Evolutionary conservation across 2,329 filamentous ascomycete genomes (phyloP).

Genomic region (Endoconidiophora polonica): DNA sequence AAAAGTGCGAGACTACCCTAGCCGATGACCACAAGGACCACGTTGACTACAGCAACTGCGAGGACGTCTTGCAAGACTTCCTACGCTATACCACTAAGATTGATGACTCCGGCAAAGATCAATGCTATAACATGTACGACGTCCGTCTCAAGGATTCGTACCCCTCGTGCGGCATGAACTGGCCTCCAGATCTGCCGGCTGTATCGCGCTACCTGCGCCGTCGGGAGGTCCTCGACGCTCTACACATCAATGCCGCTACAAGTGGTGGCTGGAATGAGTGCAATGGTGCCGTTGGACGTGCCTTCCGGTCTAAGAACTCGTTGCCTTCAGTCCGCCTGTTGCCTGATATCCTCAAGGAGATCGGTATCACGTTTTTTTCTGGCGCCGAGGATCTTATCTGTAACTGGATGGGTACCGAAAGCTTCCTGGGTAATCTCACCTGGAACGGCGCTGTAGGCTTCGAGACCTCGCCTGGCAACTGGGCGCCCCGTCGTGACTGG

Average conservation of each 20-base stretch:
- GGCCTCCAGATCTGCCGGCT: slow-evolving; percentile 69
- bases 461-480: slow-evolving; percentile 69
- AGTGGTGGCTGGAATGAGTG: slow-evolving; percentile 86
- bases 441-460: slow-evolving; percentile 92
- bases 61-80: slow-evolving; percentile 57
- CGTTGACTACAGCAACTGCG: slow-evolving; percentile 57
- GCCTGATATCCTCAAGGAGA: slow-evolving; percentile 57
- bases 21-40: slow-evolving; percentile 28
- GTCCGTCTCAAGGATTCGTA: slow-evolving; percentile 66
- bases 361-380: slow-evolving; percentile 77
- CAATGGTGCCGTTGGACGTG: slow-evolving; percentile 55
- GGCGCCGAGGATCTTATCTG: slow-evolving; percentile 91
- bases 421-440: slow-evolving; percentile 72
- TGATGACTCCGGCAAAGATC: slow-evolving; percentile 28
- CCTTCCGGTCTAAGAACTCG: slow-evolving; percentile 56
- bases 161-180: slow-evolving; percentile 89
- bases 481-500: slow-evolving; percentile 88
- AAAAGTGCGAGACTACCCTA: slow-evolving; percentile 49
- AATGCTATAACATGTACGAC: slow-evolving; percentile 95
- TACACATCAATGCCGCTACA: slow-evolving; percentile 71
- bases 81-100: slow-evolving; percentile 42
- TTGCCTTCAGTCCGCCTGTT: slow-evolving; percentile 57
- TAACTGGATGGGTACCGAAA: slow-evolving; percentile 89
- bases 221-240: slow-evolving; percentile 57
- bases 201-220: slow-evolving; percentile 76